A percentile compares a stretch with the other conserved stretches of the same genome.
These are phyloP conservation scores for Malassezia yamatoensis DNA, from an alignment of 1,284 basidiomycete species.

Conservation along the genomic window DNA sequence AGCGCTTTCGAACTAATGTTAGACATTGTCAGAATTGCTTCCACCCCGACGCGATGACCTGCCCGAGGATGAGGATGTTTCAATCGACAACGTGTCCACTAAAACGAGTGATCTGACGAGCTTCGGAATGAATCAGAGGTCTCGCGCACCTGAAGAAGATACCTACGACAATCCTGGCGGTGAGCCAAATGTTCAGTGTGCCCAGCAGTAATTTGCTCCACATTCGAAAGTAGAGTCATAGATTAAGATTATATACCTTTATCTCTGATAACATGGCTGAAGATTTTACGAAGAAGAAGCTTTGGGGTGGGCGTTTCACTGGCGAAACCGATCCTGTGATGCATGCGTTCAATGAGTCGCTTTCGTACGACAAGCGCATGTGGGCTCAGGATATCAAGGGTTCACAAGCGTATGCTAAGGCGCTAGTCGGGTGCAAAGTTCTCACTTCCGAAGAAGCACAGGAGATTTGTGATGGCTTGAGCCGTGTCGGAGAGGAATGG, in stretches of 20 bases:
- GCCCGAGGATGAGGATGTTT: conserved; percentile 17
- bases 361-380: conserved; percentile 90
- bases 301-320: conserved; percentile 47
- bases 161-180: conserved; percentile 25
- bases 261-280: conserved; percentile 11
- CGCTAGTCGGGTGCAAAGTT: conserved; percentile 67
- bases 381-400: conserved; percentile 80
- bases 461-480: conserved; percentile 69
- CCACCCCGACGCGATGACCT: conserved; percentile 28
- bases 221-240: conserved; percentile 11
- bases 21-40: conserved; percentile 21
- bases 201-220: conserved; percentile 19
- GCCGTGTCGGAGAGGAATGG: conserved; percentile 75
- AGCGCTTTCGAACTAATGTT: conserved; percentile 4
- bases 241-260: background rate
- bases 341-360: conserved; percentile 53
- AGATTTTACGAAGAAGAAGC: conserved; percentile 45
- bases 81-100: conserved; percentile 23
- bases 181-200: conserved; percentile 36
- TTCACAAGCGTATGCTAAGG: conserved; percentile 89
- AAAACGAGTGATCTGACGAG: conserved; percentile 12
- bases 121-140: conserved; percentile 25
- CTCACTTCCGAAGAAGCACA: conserved; percentile 60
- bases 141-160: conserved; percentile 21
- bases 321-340: conserved; percentile 43